Evolutionary conservation across 2,329 filamentous ascomycete genomes (phyloP), one percentile per base, ranked within the genome.

Genomic region (Penicillium sp.): DNA sequence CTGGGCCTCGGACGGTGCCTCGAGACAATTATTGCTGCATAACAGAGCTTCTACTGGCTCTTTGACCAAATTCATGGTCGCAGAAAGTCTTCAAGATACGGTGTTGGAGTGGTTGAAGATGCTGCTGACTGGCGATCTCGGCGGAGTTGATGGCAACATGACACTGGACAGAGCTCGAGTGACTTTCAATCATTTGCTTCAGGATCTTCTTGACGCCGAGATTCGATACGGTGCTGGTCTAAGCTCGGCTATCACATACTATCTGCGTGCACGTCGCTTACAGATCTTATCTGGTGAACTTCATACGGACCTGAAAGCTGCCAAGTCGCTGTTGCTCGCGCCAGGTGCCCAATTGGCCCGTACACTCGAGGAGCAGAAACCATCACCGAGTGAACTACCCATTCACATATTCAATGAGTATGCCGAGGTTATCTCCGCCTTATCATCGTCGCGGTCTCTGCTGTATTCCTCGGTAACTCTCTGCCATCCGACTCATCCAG

Each of bases 1-100:
- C 48, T 65, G 63, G 57, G 63, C 69, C n/a, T 67, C 70, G 3
- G 64, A 69, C 46, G 49, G 59, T 0, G 50, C 58, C 13, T 55
- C 61, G 2, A 61, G 63, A 25, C 54, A 58, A 25, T 46, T 47
- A 4, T 58, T 73, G 26, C 61, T 73, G 34, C 57, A 50, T n/a
- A 60, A 59, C n/a, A 49, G 50, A 8, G 43, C 39, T 1, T 51
- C 59, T 5, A 61, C 62, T 11, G 38, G 48, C n/a, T 48, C 58
- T 2, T 50, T 69, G 27, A 46, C 68, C 47, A 69, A 69, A 18
- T 73, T 72, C 38, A 64, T 74, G 60, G 63, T 66, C 34, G 65
- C 63, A 3, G 69, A 72, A 46, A 62, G 62, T 5, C 54, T 67
- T 34, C 65, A 69, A 24, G 50, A 56, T 9, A 64, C 61, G 6